Conservation (phyloP, 1,284 basidiomycete species). For the Pseudozyma sp. region DNA sequence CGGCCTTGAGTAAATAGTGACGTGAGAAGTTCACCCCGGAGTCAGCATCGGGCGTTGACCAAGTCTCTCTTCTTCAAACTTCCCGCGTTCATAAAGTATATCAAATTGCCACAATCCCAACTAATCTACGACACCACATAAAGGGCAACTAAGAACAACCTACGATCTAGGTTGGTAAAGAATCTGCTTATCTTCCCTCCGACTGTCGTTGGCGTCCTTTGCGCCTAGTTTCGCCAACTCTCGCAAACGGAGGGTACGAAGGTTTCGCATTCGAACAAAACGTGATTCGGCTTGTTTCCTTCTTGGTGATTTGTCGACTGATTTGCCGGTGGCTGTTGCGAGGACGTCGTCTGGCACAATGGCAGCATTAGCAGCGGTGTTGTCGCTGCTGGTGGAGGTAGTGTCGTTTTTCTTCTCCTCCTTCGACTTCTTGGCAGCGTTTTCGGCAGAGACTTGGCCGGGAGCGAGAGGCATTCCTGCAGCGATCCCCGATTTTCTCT, state of each 20-base stretch:
- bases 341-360: conserved; percentile 17
- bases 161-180: conserved; percentile 45
- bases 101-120: no score
- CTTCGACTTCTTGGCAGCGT: not conserved
- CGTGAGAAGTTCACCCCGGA: no score
- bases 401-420: no score
- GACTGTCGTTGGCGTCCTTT: conserved; percentile 28
- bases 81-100: no score
- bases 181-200: conserved; percentile 15
- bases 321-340: not conserved
- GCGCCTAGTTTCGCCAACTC: conserved; percentile 56
- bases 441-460: conserved; percentile 44
- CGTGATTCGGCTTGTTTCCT: conserved; percentile 38
- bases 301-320: not conserved
- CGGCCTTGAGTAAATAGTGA: no score
- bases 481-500: conserved; percentile 53
- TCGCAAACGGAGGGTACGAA: conserved; percentile 40
- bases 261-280: conserved; percentile 50
- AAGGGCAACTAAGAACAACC: not conserved
- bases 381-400: not conserved
- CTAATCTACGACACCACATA: no score
- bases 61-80: no score
- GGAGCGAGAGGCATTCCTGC: conserved; percentile 64
- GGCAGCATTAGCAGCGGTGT: not conserved
- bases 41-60: no score